Base-by-base conservation (phyloP, 1,284 basidiomycete species). In the Lentinula novae-zelandiae region DNA sequence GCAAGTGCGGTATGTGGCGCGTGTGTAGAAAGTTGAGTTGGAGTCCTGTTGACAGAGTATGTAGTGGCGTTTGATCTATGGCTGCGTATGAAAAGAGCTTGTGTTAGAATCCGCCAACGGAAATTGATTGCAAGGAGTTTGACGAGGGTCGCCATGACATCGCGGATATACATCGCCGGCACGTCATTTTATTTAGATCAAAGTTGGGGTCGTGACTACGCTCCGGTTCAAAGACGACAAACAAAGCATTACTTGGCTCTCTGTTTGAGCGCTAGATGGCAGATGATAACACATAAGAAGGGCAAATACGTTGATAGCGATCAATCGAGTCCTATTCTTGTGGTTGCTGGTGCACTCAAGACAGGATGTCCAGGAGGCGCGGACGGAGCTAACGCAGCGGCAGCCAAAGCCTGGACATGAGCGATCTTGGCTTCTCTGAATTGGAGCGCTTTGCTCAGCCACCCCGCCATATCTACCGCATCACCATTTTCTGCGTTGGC, bases 391-490 rank as follows among this genome's bases (percentile, higher is more conserved):
- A 51, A n/a, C 5, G 49, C 57, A 17, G 52, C 22, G 38, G 53
- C 53, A 31, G 53, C 46, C 49, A 52, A 39, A 12, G 57, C 49
- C 22, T 51, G 49, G n/a, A n/a, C 12, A 36, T 52, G 57, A 1
- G 52, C 58, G n/a, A 46, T 17, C 48, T 65, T 64, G 15, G 60
- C 60, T 34, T 64, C 66, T 40, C 50, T 64, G 62, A 60, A 66
- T 71, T 52, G 79, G 27, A 93, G 72, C 2, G 91, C 90, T 9
- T 72, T 73, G 13, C 75, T 76, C 9, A 95, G 91, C 95, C 95
- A 97, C 5, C 78, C 82, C 17, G 78, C 79, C 92, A 95, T 94
- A 71, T 96, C 89, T 4, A 95, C 91, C 0, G 85, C 75, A 5
- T 84, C 78, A 15, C 57, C 57, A 33, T 76, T 74, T 7, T 72